Base-by-base conservation (phyloP, 257 asterid species). In the Capsicum chinense region DNA sequence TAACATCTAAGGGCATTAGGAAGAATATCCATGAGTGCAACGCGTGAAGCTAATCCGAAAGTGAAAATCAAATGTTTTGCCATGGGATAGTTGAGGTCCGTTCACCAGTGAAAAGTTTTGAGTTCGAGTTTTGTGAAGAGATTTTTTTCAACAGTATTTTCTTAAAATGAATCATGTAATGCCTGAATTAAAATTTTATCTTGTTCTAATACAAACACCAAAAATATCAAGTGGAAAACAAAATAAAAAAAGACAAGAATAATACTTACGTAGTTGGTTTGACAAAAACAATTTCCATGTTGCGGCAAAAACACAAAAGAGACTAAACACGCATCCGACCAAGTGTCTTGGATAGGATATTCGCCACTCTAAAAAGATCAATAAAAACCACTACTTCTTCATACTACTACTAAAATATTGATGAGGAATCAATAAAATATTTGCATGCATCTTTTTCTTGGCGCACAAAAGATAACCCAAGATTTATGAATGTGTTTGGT, bases 301-400 rank as follows among this genome's bases (percentile, higher is more conserved):
- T 11, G 47, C 48, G 33, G 44, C 10, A 5, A 10, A n/a, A 21
- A 10, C 47, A 37, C 42, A 37, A 37, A 37, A 21, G 42, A 37
- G 42, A 37, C 42, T 37, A 37, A 37, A 37, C 42, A 26, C 7
- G 5, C 44, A 85, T 76, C 91, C 89, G 92, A 88, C 93, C 89
- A 88, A 68, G 85, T 86, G 66, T 79, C 87, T 68, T 74, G 85
- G 88, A 70, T 60, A 79, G 90, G 79, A 90, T 90, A 89, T 88
- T 91, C 83, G 69, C 81, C 81, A 63, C 16, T 57, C 85, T 71
- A 86, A 90, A 62, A 85, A 80, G 70, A 83, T 63, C 78, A 89
- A 90, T 87, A 89, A 79, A 62, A 62, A 9, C 37, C 70, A 39
- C 33, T 74, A 70, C 59, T 80, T 26, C 56, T 56, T 42, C 33